Evolutionary conservation across 345 rosid genomes (phyloP).

Genomic region (Bruguiera gymnorhiza): DNA sequence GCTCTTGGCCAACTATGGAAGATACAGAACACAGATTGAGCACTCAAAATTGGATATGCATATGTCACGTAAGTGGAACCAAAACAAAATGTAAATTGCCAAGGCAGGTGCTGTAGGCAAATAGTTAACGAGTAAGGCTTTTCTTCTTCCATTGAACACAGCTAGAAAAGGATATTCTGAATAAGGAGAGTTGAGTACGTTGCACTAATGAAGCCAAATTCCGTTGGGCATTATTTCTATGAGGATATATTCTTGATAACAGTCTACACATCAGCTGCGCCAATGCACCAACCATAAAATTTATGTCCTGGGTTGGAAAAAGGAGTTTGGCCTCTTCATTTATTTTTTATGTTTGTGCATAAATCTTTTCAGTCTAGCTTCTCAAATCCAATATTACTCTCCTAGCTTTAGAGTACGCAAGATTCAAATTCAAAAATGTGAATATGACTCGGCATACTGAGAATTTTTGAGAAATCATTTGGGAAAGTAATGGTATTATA

Average conservation of each 20-base stretch:
- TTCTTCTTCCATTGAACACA: no score
- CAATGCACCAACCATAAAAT: not conserved
- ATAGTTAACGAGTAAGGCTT: no score
- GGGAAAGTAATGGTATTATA: not conserved
- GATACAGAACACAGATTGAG: no score
- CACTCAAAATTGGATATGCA: no score
- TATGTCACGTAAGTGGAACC: no score
- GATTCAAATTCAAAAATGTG: not conserved
- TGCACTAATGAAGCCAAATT: not conserved
- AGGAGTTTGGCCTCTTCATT: not conserved
- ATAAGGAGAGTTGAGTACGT: no score
- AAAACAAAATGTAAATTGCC: no score
- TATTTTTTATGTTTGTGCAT: not conserved
- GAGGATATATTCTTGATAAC: not conserved
- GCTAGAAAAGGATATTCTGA: no score
- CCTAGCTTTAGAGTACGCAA: not conserved
- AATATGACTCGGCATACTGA: not conserved
- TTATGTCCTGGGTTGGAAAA: not conserved
- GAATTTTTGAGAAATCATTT: not conserved
- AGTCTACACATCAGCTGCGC: not conserved
- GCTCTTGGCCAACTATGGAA: no score
- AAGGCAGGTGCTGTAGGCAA: no score
- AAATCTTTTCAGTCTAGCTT: not conserved
- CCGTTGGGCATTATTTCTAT: not conserved
- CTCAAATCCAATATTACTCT: not conserved